These are phyloP conservation scores for Sporisorium exsertum DNA, from an alignment of 1,284 basidiomycete species.

Conservation along the genomic window DNA sequence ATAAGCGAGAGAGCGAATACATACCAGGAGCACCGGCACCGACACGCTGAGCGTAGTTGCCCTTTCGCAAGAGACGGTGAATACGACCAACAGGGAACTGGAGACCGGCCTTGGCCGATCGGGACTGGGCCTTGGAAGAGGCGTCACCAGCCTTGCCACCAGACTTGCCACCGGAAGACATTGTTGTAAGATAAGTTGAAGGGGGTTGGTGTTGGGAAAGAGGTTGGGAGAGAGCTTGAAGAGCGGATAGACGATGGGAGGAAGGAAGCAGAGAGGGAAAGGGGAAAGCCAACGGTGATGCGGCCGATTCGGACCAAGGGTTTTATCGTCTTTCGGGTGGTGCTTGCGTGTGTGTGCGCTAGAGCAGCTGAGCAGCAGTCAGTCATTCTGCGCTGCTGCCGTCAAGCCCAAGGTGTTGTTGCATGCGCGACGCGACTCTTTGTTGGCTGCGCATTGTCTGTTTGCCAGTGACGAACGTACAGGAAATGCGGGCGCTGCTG, in stretches of 20 bases:
- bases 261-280: constrained; percentile 14
- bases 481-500: constrained; percentile 3
- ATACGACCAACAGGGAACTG: constrained; percentile 96
- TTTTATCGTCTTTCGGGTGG: constrained; percentile 38
- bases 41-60: constrained; percentile 83
- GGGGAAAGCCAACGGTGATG: constrained; percentile 22
- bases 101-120: constrained; percentile 78
- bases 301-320: constrained; percentile 36
- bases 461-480: not conserved
- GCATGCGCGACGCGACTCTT: constrained; percentile 31
- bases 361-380: not conserved
- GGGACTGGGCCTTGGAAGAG: constrained; percentile 75
- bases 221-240: constrained; percentile 34
- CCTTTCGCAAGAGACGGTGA: constrained; percentile 90
- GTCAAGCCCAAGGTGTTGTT: constrained; percentile 10
- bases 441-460: not conserved
- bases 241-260: constrained; percentile 28
- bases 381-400: not conserved
- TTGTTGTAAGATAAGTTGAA: constrained; percentile 35
- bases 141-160: constrained; percentile 69
- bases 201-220: constrained; percentile 29
- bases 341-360: constrained; percentile 10
- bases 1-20: constrained; percentile 60
- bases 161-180: constrained; percentile 71
- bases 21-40: constrained; percentile 80